These are phyloP conservation scores for Daedaleopsis sinensis DNA, from an alignment of 768 basidiomycete species.

Conservation along the genomic window DNA sequence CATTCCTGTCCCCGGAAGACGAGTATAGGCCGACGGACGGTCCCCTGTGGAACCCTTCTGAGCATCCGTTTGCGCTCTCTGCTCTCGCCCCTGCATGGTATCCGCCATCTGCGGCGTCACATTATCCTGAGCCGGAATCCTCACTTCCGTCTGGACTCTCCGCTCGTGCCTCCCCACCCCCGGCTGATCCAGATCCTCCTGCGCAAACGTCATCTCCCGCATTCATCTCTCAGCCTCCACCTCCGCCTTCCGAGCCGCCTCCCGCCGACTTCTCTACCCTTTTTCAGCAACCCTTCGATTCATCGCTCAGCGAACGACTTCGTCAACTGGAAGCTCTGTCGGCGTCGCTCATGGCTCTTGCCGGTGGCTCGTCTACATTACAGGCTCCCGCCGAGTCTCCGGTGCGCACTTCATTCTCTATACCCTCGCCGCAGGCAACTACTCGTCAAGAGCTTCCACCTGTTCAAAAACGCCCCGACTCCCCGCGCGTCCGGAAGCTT, in stretches of 20 bases:
- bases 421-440: neutral
- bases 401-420: neutral
- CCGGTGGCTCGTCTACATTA: neutral
- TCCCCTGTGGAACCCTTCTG: neutral
- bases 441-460: neutral
- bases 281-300: neutral
- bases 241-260: neutral
- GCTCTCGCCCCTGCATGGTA: neutral
- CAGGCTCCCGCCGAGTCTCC: neutral
- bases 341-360: conserved; percentile 1
- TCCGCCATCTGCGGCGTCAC: neutral
- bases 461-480: too few species aligned
- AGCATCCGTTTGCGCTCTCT: neutral
- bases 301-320: conserved; percentile 6
- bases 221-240: neutral
- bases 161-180: neutral
- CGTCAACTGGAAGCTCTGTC: conserved; percentile 9
- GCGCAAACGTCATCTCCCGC: neutral
- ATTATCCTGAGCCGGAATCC: neutral
- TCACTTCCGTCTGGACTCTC: neutral
- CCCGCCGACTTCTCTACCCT: neutral
- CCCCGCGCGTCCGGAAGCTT: neutral
- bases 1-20: neutral
- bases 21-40: neutral
- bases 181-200: neutral